phyloP scores from a whole-genome alignment of 257 asterid species.

The Plectranthus barbatus region DNA sequence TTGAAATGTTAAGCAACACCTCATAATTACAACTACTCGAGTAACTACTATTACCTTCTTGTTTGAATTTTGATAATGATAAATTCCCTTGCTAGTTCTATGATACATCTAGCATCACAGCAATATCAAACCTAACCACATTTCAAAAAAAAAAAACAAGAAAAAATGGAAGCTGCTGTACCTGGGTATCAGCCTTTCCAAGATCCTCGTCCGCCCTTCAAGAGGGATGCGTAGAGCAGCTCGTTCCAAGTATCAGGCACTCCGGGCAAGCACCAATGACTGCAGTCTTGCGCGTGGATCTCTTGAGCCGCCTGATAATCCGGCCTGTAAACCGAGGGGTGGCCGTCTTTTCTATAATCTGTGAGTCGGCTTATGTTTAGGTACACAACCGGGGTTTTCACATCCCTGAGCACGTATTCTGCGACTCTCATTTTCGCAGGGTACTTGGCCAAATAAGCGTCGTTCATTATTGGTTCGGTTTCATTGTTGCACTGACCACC shows the following conservation, averaged over 20 bases:
- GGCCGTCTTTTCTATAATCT: conserved; percentile 75
- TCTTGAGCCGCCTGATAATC: conserved; percentile 37
- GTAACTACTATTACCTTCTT: not conserved
- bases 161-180: not conserved
- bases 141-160: too few relatives aligned
- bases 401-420: conserved; percentile 49
- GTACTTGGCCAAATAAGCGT: conserved; percentile 48
- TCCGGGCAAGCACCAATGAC: conserved; percentile 98
- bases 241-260: conserved; percentile 96
- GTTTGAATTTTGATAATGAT: not conserved
- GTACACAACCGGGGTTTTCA: conserved; percentile 53
- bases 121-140: too few relatives aligned
- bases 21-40: not conserved
- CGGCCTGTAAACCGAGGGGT: conserved; percentile 77
- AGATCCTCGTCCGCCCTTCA: conserved; percentile 46
- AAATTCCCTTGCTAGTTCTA: not conserved
- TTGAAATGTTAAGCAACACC: not conserved
- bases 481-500: conserved; percentile 88
- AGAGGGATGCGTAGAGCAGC: conserved; percentile 65
- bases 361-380: conserved; percentile 77
- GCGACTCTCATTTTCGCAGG: conserved; percentile 72
- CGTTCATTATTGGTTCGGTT: conserved; percentile 60
- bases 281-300: conserved; percentile 74
- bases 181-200: conserved; percentile 39
- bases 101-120: not conserved